Evolutionary conservation across 2,329 filamentous ascomycete species (phyloP), one percentile per base, ranked within the genome.

Genomic region (Furcasterigmium sp.): DNA sequence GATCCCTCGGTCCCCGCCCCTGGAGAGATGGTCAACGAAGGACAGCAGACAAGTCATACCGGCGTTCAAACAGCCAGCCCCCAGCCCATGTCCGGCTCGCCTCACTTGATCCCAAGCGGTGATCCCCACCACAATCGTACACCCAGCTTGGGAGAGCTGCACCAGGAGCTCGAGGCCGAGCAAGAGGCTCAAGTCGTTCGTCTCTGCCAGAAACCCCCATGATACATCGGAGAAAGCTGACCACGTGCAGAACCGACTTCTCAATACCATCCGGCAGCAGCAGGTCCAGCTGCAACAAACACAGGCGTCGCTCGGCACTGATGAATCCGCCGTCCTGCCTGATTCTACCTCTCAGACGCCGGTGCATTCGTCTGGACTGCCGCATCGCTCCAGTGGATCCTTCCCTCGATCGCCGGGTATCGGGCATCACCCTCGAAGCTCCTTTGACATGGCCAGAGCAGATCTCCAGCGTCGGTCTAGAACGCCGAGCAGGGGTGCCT

Each of bases 81-180:
- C 34, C 69, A 68, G 45, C 64, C 66, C n/a, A 50, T 75, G 4
- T 62, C 73, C 46, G 56, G 68, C 44, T 77, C 75, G 9, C 72
- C 76, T 8, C 59, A 70, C 40, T 56, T 64, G 42, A 60, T 58
- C 25, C 52, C 54, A 32, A 58, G 64, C 26, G 29, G 44, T 17
- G 78, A 82, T 51, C 76, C 80, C 14, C 75, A 80, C 52, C 84
- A 86, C 55, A 76, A 80, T 51, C 73, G 85, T 39, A 68, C 82
- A 1, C 84, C 84, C 3, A 89, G 85, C 57, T 62, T 90, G 48
- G 85, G 85, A 15, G 85, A 89, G 61, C 76, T 90, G 34, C 85
- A 90, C 53, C 85, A 90, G 58, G 84, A 89, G 62, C 71, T 90
- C 2, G 85, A 90, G 61, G 84, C 82, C 42, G 85, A 90, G 64